Evolutionary conservation across 176 grass and related monocot genomes (phyloP), one percentile per base, ranked within the genome.

Genomic region (Musa beccarii): DNA sequence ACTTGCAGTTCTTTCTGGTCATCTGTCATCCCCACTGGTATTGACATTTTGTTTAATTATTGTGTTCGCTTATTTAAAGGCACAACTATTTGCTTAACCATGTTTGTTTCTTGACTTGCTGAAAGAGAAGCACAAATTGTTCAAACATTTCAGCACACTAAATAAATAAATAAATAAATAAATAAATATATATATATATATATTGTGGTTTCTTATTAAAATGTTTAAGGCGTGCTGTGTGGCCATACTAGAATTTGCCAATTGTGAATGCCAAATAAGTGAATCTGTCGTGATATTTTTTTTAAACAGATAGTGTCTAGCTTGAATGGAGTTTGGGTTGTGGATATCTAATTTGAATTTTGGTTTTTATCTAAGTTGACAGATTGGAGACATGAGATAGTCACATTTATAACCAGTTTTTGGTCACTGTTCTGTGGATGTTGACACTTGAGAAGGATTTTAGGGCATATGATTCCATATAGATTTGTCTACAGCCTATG

Each of bases 21-120:
- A 66, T 15, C 63, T 28, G 63, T 66, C 63, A 62, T 96, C 85
- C 70, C 93, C 89, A 63, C 87, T 92, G 93, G 92, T 96, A 86
- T 61, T 63, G 28, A 56, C 65, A 59, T 51, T 82, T 50, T 52
- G 11, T 15, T 23, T 75, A 15, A 22, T 55, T 71, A 68, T 77
- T 4, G 59, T 9, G 20, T 53, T 83, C 7, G 14, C 10, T 13
- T 68, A 68, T 7, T 49, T 16, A 34, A 34, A 14, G 15, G 15
- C 2, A 68, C 24, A 15, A 43, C 24, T 67, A 26, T 26, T 67
- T 28, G 20, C 12, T 67, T 67, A 28, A 67, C 26, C 26, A 67
- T 67, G 64, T 14, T 13, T 28, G 25, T 67, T 67, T 29, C 21
- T 66, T 43, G 57, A n/a, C 13, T 61, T 61, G 57, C 57, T 61